These are phyloP conservation scores for Hyphopichia wangnamkhiaoensis DNA, from an alignment of 1,139 yeast genomes.

Conservation along the genomic window DNA sequence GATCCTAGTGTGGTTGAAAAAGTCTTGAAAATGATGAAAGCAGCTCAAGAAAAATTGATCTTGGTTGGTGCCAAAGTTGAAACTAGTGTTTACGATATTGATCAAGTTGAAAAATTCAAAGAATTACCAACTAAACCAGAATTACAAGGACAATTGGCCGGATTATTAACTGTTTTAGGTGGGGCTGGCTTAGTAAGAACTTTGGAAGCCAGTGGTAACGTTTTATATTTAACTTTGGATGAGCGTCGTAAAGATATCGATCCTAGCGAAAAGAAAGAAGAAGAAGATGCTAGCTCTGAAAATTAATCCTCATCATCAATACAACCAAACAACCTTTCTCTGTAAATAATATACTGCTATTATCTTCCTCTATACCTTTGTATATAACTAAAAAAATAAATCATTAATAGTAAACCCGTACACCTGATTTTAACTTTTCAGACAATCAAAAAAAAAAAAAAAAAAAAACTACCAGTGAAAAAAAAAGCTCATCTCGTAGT, in stretches of 20 bases:
- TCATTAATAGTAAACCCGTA: slow-evolving; percentile 8
- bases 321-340: too few species aligned
- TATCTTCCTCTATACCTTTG: neutral
- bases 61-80: slow-evolving; percentile 86
- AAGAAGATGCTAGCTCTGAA: too few species aligned
- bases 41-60: slow-evolving; percentile 70
- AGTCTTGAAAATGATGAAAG: slow-evolving; percentile 61
- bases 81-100: slow-evolving; percentile 52
- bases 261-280: slow-evolving; percentile 19
- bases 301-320: too few species aligned
- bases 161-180: slow-evolving; percentile 78
- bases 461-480: neutral
- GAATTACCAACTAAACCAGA: slow-evolving; percentile 70
- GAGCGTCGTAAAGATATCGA: slow-evolving; percentile 54
- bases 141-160: slow-evolving; percentile 79
- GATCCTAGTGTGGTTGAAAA: slow-evolving; percentile 69
- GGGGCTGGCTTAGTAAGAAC: slow-evolving; percentile 90
- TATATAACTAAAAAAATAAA: too few species aligned
- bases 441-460: slow-evolving; percentile 1
- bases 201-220: slow-evolving; percentile 65
- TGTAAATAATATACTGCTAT: neutral
- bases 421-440: too few species aligned
- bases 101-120: slow-evolving; percentile 63
- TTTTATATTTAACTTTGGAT: slow-evolving; percentile 72
- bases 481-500: slow-evolving; percentile 4